Conservation (phyloP, 768 basidiomycete species). For the Chiua virens region DNA sequence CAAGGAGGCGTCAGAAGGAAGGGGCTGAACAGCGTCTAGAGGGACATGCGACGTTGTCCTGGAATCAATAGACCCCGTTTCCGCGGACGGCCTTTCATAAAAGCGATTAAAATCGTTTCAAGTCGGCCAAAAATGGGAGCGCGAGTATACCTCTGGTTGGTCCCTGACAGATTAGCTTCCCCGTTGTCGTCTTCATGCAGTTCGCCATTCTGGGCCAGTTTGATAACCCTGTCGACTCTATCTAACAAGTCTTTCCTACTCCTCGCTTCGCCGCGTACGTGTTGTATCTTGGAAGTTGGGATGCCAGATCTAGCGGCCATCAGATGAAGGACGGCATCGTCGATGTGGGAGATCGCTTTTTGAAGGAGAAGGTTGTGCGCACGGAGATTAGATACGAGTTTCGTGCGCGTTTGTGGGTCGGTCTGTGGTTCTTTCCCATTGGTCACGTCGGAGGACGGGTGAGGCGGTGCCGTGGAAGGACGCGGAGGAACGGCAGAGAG, state of each 20-base stretch:
- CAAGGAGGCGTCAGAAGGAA: slow-evolving; percentile 8
- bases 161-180: neutral
- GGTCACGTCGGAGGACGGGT: slow-evolving; percentile 15
- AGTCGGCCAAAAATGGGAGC: neutral
- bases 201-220: slow-evolving; percentile 26
- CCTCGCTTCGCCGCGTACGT: slow-evolving; percentile 31
- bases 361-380: slow-evolving; percentile 32
- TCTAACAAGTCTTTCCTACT: slow-evolving; percentile 32
- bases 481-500: slow-evolving; percentile 19
- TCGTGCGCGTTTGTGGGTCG: slow-evolving; percentile 15
- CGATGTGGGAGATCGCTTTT: slow-evolving; percentile 32
- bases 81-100: slow-evolving; percentile 10
- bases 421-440: slow-evolving; percentile 11
- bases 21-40: neutral
- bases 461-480: slow-evolving; percentile 29
- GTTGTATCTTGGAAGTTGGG: slow-evolving; percentile 30
- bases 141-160: slow-evolving; percentile 16
- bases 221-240: slow-evolving; percentile 29
- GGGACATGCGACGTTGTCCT: neutral
- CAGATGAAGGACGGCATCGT: slow-evolving; percentile 30
- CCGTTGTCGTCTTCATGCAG: slow-evolving; percentile 9
- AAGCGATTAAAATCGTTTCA: slow-evolving; percentile 7
- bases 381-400: slow-evolving; percentile 28
- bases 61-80: slow-evolving; percentile 5
- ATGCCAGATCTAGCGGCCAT: slow-evolving; percentile 34